These are phyloP conservation scores for Capsicum rhomboideum DNA, from an alignment of 257 asterid species.

Conservation along the genomic window DNA sequence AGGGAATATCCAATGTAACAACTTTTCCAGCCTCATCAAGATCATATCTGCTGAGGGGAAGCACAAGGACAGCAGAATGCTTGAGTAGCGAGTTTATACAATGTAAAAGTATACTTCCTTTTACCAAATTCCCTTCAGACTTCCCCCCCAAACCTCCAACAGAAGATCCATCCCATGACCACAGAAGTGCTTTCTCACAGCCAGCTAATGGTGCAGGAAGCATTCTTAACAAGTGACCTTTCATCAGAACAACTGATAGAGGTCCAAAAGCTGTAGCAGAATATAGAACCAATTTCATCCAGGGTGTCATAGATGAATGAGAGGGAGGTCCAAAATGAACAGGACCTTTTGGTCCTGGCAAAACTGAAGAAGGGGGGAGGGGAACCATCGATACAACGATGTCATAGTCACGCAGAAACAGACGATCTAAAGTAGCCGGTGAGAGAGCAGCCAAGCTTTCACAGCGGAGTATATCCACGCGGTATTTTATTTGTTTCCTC, in stretches of 20 bases:
- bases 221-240: constrained; percentile 89
- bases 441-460: constrained; percentile 96
- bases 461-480: constrained; percentile 93
- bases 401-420: constrained; percentile 92
- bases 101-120: constrained; percentile 86
- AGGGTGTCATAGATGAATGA: constrained; percentile 94
- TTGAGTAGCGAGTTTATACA: constrained; percentile 93
- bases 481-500: constrained; percentile 58
- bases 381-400: constrained; percentile 96
- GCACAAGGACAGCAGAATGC: constrained; percentile 89
- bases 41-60: constrained; percentile 82
- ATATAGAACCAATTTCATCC: constrained; percentile 93
- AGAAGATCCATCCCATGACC: constrained; percentile 99
- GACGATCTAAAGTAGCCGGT: constrained; percentile 87
- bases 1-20: constrained; percentile 78
- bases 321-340: constrained; percentile 99
- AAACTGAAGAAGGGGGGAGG: constrained; percentile 88
- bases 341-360: constrained; percentile 97
- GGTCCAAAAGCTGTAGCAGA: constrained; percentile 82
- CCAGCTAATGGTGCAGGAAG: constrained; percentile 99
- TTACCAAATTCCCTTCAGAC: constrained; percentile 79
- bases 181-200: constrained; percentile 89
- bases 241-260: constrained; percentile 88
- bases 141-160: constrained; percentile 95
- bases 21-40: constrained; percentile 63